These are phyloP conservation scores for Beta vulgaris DNA, from an alignment of 148 eudicot genomes.

Conservation along the genomic window DNA sequence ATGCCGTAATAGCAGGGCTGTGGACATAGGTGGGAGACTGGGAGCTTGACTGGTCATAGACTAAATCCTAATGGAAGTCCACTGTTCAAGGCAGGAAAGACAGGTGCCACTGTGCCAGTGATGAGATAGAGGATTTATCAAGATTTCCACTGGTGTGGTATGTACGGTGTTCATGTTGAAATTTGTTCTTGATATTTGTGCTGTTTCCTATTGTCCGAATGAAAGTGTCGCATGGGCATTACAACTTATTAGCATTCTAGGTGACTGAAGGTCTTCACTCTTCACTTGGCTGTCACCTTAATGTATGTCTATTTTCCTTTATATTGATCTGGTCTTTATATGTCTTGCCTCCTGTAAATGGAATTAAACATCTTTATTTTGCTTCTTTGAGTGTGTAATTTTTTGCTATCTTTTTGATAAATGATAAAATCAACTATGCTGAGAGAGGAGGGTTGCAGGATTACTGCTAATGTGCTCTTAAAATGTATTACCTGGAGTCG, in stretches of 20 bases:
- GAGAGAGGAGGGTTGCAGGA: too few species aligned
- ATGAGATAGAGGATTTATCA: conserved; percentile 76
- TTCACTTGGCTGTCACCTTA: conserved; percentile 92
- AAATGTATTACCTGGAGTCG: too few species aligned
- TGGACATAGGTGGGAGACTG: too few species aligned
- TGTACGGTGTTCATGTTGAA: conserved; percentile 32
- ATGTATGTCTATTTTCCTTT: conserved; percentile 58
- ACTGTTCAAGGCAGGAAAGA: conserved; percentile 58
- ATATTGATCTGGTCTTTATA: neutral
- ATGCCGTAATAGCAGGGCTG: too few species aligned
- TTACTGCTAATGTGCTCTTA: neutral
- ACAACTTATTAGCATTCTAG: conserved; percentile 42
- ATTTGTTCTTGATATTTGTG: conserved; percentile 2
- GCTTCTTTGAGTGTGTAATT: too few species aligned
- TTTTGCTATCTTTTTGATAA: too few species aligned
- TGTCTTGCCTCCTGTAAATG: too few species aligned
- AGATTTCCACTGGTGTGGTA: conserved; percentile 88
- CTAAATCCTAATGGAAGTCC: conserved; percentile 37
- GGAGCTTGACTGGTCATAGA: conserved; percentile 76
- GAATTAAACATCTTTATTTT: too few species aligned
- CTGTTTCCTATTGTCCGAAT: too few species aligned
- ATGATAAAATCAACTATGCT: too few species aligned
- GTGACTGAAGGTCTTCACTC: conserved; percentile 99
- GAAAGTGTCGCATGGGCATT: conserved; percentile 8
- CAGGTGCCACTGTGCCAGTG: conserved; percentile 48